Base-by-base conservation (phyloP, 495 filamentous ascomycete genomes). In the Neurospora pannonica region DNA sequence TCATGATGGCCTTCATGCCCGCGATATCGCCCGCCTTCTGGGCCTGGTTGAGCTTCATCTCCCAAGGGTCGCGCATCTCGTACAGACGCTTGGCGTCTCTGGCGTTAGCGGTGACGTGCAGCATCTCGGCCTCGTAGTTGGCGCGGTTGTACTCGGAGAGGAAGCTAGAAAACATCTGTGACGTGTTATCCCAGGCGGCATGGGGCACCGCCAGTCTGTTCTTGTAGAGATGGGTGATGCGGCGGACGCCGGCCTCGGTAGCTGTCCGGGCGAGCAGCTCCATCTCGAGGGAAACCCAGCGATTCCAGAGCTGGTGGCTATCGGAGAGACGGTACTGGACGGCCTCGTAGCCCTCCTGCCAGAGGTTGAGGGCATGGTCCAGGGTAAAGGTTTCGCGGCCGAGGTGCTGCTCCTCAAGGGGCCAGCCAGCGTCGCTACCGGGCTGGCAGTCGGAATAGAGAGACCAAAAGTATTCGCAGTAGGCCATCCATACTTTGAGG, bases 281-380 rank as follows among this genome's bases (percentile, higher is more conserved):
- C 80, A 86, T 82, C 79, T 85, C 86, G 77, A 85, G 86, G 73
- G 76, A 93, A 75, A 85, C 92, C 93, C 84, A 95, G 74, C 90
- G 91, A 79, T 97, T 90, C 95, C 95, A 99, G n/a, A 98, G 87
- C 70, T 90, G 77, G 77, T 96, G 89, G 83, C 95, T 97, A 78
- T 97, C 93, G 77, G 90, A 88, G 74, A 98, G 88, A 77, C 92
- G 91, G 84, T 91, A 94, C 78, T 91, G 89, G 17, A 93, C 96
- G 34, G 91, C 90, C 69, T 92, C 89, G 54, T 92, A 90, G 36
- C 89, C 96, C 69, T 91, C 86, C 78, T 92, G 88, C 91, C 94
- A 97, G 11, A 94, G 90, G 46, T 91, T 89, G 38, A 97, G 78
- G 71, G 96, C 89, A 42, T 87, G 86, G 54, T 95, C 90, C 83